Evolutionary conservation across 768 basidiomycete genomes (phyloP).

Genomic region (Pisolithus orientalis): DNA sequence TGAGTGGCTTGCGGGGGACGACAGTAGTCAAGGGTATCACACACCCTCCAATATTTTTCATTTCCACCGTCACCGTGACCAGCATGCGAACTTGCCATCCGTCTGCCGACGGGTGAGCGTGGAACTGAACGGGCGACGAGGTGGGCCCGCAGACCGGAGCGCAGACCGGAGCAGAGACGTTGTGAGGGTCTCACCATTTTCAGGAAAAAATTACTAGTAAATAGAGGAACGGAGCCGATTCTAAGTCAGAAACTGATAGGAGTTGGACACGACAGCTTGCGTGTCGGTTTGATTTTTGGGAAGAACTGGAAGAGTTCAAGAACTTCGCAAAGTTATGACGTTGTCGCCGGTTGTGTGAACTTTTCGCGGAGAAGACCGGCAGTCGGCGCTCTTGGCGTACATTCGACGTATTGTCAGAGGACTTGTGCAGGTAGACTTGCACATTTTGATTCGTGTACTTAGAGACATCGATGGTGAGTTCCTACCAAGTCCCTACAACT

Average conservation of each 20-base stretch:
- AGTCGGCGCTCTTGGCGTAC: too few relatives aligned
- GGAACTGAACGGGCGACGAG: constrained; percentile 8
- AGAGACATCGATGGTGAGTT: neutral
- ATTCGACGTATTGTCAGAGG: neutral
- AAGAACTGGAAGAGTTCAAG: neutral
- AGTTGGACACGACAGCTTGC: constrained; percentile 2
- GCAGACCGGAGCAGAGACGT: constrained; percentile 15
- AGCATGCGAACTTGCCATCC: constrained; percentile 21
- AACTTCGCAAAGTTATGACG: neutral
- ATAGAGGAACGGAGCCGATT: neutral
- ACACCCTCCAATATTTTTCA: constrained; percentile 26
- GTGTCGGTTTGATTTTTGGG: constrained; percentile 18
- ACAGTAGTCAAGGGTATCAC: constrained; percentile 1
- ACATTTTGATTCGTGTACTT: neutral
- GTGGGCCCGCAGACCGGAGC: constrained; percentile 8
- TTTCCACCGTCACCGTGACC: constrained; percentile 11
- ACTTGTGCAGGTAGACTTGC: neutral
- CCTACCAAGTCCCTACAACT: constrained; percentile 1
- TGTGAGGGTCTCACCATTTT: constrained; percentile 19
- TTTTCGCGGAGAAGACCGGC: constrained; percentile 20
- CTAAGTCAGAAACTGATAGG: constrained; percentile 7
- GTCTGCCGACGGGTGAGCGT: constrained; percentile 13
- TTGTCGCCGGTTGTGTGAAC: constrained; percentile 16
- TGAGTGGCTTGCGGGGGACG: too few relatives aligned
- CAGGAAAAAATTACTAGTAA: neutral